Percentiles rank a stretch among this genome's conserved stretches.
Evolutionary conservation across 371 early-diverging fungal species (phyloP).

Genomic region (Apophysomyces trapeziformis): DNA sequence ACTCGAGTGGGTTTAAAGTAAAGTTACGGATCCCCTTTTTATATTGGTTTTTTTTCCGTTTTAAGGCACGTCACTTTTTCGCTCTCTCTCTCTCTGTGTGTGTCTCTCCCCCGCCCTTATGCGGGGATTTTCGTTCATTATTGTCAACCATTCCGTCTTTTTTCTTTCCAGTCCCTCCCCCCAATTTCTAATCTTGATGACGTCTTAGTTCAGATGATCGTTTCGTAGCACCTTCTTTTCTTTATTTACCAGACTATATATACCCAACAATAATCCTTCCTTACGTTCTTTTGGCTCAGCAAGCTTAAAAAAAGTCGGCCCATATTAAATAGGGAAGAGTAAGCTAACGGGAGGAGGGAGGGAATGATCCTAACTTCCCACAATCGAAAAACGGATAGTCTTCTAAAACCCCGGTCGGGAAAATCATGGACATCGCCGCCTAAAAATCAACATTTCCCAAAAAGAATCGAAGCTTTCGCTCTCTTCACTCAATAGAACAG

Average conservation of each 20-base stretch:
- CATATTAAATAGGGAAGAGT: background rate
- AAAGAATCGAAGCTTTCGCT: background rate
- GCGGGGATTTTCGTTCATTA: slow-evolving; percentile 5
- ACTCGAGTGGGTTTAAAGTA: slow-evolving; percentile 1
- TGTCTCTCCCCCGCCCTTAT: background rate
- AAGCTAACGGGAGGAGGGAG: no score
- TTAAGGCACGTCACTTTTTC: slow-evolving; percentile 9
- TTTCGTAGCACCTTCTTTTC: slow-evolving; percentile 2
- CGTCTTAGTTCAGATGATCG: slow-evolving; percentile 10
- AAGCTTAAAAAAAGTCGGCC: slow-evolving; percentile 6
- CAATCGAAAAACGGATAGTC: no score
- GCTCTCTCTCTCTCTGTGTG: no score
- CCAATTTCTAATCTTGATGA: background rate
- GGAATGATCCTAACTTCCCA: no score
- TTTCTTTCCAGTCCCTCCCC: background rate
- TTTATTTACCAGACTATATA: background rate
- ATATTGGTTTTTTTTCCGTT: background rate
- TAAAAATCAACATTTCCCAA: background rate
- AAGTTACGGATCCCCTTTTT: background rate
- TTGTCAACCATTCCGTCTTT: slow-evolving; percentile 3
- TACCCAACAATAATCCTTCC: background rate
- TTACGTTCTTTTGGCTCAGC: slow-evolving; percentile 7
- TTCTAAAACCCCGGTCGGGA: slow-evolving; percentile 2
- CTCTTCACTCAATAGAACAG: no score
- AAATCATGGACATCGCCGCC: background rate